Evolutionary conservation across 1,139 yeast genomes (phyloP).

Genomic region (Suhomyces bokatorum): DNA sequence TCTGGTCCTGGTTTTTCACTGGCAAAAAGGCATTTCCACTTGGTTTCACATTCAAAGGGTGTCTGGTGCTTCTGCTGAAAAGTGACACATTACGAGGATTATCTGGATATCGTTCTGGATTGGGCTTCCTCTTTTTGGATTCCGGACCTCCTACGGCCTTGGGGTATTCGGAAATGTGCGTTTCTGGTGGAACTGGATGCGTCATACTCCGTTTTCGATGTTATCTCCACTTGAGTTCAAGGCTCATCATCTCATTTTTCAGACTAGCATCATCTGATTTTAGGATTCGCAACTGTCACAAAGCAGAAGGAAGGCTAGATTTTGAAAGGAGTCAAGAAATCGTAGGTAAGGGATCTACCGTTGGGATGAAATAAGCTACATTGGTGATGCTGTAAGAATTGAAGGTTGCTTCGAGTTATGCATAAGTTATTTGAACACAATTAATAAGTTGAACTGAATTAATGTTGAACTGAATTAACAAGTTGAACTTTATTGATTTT

Average conservation of each 20-base stretch:
- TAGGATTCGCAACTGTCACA: not conserved
- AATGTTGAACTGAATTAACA: too few species aligned
- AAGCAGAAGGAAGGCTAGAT: too few species aligned
- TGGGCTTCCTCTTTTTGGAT: constrained; percentile 11
- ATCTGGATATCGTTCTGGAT: constrained; percentile 12
- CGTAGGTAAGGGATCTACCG: not conserved
- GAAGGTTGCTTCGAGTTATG: too few species aligned
- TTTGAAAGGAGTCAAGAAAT: too few species aligned
- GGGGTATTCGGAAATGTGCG: not conserved
- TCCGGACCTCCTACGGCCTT: not conserved
- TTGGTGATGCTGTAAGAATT: too few species aligned
- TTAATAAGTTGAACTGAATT: too few species aligned
- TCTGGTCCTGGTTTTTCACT: constrained; percentile 20
- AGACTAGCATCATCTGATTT: constrained; percentile 4
- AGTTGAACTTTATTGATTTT: too few species aligned
- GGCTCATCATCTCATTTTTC: constrained; percentile 10
- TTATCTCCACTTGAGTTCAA: constrained; percentile 5
- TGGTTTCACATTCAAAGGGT: constrained; percentile 77
- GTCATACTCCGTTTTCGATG: constrained; percentile 1
- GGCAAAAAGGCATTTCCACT: constrained; percentile 56
- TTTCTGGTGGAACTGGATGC: not conserved
- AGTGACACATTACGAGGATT: constrained; percentile 26
- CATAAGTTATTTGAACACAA: too few species aligned
- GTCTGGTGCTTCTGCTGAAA: constrained; percentile 37
- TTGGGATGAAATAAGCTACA: not conserved